Percentiles rank a stretch among this genome's conserved stretches.
These are phyloP conservation scores for Gossypium laxum DNA, from an alignment of 441 rosid genomes.

Conservation along the genomic window DNA sequence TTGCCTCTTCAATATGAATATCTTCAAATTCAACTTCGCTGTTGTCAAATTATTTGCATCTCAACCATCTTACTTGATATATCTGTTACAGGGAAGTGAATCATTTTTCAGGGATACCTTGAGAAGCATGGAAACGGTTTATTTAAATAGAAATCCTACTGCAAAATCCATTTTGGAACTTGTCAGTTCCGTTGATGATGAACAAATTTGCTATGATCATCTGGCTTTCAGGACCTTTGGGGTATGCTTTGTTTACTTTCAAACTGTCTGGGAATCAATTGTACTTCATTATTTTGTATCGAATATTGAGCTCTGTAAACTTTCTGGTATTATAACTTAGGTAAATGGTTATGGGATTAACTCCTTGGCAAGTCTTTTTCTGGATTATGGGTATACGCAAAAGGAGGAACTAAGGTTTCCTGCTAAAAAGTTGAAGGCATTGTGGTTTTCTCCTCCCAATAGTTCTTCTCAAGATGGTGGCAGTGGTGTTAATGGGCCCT, in stretches of 20 bases:
- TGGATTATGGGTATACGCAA: slow-evolving; percentile 69
- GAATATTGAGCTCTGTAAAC: neutral
- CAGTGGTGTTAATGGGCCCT: slow-evolving; percentile 55
- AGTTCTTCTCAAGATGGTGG: slow-evolving; percentile 31
- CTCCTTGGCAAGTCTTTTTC: slow-evolving; percentile 63
- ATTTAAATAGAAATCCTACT: slow-evolving; percentile 63
- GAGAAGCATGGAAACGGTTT: slow-evolving; percentile 58
- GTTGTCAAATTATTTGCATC: neutral
- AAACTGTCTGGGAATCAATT: neutral
- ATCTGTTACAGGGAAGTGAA: slow-evolving; percentile 35
- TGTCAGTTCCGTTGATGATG: slow-evolving; percentile 44
- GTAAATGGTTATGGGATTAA: slow-evolving; percentile 68
- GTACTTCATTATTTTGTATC: neutral
- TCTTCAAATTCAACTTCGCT: neutral
- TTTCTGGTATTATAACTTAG: slow-evolving; percentile 24
- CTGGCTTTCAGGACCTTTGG: slow-evolving; percentile 88
- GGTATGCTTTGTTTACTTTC: slow-evolving; percentile 29
- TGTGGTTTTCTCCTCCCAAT: slow-evolving; percentile 87
- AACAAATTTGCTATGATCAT: slow-evolving; percentile 70
- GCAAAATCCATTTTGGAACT: slow-evolving; percentile 63
- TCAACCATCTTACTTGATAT: neutral
- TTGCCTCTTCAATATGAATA: neutral
- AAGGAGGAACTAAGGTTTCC: slow-evolving; percentile 76
- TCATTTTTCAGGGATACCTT: slow-evolving; percentile 65
- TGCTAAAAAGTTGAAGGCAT: slow-evolving; percentile 74